Evolutionary conservation across 2,329 filamentous ascomycete species (phyloP), one percentile per base, ranked within the genome.

Genomic region (Ilyonectria destructans): DNA sequence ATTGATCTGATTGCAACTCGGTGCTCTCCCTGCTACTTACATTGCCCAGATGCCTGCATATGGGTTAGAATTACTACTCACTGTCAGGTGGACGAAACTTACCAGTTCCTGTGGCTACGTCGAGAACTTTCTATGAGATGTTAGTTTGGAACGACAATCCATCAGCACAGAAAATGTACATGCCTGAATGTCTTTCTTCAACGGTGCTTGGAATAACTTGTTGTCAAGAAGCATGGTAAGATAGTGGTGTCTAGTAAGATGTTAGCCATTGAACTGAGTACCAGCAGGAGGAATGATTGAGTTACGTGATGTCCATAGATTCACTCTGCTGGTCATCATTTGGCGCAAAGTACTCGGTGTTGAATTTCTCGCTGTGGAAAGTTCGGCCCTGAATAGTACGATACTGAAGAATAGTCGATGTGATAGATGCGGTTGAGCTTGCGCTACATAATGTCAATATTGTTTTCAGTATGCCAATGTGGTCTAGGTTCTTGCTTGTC

Each of bases 261-360:
- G 17, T 54, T 29, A 55, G 48, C 9, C 6, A 19, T 3, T 13
- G 15, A 13, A 31, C 6, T 2, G 2, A 31, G n/a, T 26, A 15
- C 5, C 6, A 37, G 19, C 21, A 2, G 2, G 4, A 52, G 23
- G 15, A 21, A 35, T 35, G 7, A 26, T n/a, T 12, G 21, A 13
- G 19, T 31, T 57, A 68, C 66, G 62, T 68, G 37, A 66, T 62
- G 26, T 69, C 67, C 10, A 69, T 56, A 3, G 67, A 69, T 17
- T 66, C 62, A 9, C 58, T 57, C 31, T 69, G 67, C 54, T 51
- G 54, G 9, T 66, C 58, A 43, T 69, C 67, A 46, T 69, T 69
- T 6, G 67, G 67, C 1, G 62, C 63, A 19, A 62, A 69, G 17
- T 69, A 66, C 5, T 69, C 58, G 1, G 62, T 66, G 7, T 43